Evolutionary conservation across 192 early-diverging fungal genomes (phyloP).

Genomic region (Linnemannia exigua): DNA sequence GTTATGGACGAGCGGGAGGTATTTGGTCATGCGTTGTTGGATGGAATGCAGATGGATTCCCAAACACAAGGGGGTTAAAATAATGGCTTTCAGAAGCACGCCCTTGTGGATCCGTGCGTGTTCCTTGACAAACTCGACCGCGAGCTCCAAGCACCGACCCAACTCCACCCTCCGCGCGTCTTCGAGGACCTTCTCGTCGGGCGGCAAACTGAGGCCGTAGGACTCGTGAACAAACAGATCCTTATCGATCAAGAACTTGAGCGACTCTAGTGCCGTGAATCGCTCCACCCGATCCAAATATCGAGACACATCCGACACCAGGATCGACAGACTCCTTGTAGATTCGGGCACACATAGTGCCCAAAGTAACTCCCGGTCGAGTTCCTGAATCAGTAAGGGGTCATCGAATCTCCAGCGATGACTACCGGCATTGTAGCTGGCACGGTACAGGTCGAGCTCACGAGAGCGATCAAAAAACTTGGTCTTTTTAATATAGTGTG

Average conservation of each 20-base stretch:
- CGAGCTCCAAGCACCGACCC: neutral
- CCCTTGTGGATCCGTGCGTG: neutral
- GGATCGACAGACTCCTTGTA: neutral
- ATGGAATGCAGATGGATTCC: too few relatives aligned
- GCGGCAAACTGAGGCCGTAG: neutral
- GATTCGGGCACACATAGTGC: neutral
- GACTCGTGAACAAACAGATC: neutral
- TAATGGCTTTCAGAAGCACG: neutral
- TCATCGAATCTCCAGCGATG: neutral
- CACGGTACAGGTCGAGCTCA: neutral
- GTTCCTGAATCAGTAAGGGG: neutral
- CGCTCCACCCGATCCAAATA: neutral
- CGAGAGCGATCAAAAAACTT: neutral
- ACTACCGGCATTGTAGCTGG: neutral
- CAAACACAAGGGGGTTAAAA: too few relatives aligned
- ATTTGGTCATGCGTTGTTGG: neutral
- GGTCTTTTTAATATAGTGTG: neutral
- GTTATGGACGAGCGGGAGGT: neutral
- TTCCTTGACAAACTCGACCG: neutral
- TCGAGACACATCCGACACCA: neutral
- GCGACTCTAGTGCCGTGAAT: neutral
- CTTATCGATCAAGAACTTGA: neutral
- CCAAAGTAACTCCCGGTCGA: neutral
- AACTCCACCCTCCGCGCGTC: neutral
- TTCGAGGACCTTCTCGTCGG: neutral